These are phyloP conservation scores for Podaxis pistillaris DNA, from an alignment of 768 basidiomycete genomes.

Conservation along the genomic window DNA sequence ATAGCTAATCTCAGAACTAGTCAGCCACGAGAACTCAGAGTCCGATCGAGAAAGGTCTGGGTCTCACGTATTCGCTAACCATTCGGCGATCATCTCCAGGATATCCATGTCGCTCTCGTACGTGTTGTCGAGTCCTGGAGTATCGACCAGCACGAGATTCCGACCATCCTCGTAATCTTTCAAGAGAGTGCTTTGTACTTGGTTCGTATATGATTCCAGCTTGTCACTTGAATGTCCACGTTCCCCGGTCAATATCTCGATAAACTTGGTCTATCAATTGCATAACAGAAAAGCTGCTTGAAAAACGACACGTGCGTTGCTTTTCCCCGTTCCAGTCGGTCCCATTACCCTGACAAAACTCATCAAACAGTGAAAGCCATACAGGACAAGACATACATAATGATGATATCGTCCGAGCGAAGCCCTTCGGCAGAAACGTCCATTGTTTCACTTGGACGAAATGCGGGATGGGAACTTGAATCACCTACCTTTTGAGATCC, in stretches of 20 bases:
- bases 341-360: conserved; percentile 5
- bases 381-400: background rate
- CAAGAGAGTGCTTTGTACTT: background rate
- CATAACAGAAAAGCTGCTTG: background rate
- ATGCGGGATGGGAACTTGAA: too few species aligned
- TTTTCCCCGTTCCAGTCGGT: conserved; percentile 7
- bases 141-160: conserved; percentile 8
- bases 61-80: conserved; percentile 25
- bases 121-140: conserved; percentile 24
- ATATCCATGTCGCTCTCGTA: conserved; percentile 21
- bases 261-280: background rate
- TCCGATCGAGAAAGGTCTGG: background rate
- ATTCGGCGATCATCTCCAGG: conserved; percentile 22
- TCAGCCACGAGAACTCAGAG: background rate
- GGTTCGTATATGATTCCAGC: background rate
- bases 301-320: background rate
- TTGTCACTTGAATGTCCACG: background rate
- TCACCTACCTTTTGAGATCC: too few species aligned
- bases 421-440: too few species aligned
- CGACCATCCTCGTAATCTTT: background rate
- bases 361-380: background rate
- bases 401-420: background rate
- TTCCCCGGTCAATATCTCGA: background rate
- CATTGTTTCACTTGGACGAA: too few species aligned
- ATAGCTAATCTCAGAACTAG: background rate